Base-by-base conservation (phyloP, 352 stramenopile species). In the Globisporangium sylvaticum region DNA sequence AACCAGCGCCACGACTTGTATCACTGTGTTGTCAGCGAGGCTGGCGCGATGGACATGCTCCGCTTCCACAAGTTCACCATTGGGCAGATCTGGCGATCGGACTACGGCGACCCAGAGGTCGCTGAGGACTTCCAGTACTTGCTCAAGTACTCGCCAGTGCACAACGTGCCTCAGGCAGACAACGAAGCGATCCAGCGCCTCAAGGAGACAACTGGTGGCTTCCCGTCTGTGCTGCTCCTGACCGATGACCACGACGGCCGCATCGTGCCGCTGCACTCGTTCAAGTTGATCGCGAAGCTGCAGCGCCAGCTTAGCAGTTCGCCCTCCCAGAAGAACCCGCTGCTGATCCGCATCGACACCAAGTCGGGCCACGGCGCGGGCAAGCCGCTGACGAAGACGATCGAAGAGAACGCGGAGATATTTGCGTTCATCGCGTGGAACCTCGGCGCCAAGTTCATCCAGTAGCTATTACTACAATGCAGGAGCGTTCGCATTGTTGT, bases 21-120 rank as follows among this genome's bases (percentile, higher is more conserved):
- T 74, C 84, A 89, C 48, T 96, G 90, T 24, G 94, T 91, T 31
- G 90, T 98, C 39, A 95, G 91, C 59, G 89, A 90, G 58, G 96
- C 98, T 48, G 94, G 94, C 31, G 84, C 98, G 29, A 85, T 98
- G 66, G 95, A 99, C 79, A 99, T 99, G 96, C 92, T 98, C 64
- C 84, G 93, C 44, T 99, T 97, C 77, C 83, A 97, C 76, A 97
- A 92, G 67, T 94, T 98, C 55, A 91, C 97, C 18, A 95, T 96
- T 54, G 93, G 94, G 20, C 84, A 95, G n/a, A n/a, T n/a, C n/a
- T n/a, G n/a, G n/a, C n/a, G 85, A 61, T 84, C 87, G 59, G 90
- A 97, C 69, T 97, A 92, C 64, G 89, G 90, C 32, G 85, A 95
- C 70, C 80, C 88, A 39, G 87, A 94, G 24, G 81, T 88, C 61